Evolutionary conservation across 257 asterid species (phyloP), one percentile per base, ranked within the genome.

Genomic region (Fraxinus pennsylvanica): DNA sequence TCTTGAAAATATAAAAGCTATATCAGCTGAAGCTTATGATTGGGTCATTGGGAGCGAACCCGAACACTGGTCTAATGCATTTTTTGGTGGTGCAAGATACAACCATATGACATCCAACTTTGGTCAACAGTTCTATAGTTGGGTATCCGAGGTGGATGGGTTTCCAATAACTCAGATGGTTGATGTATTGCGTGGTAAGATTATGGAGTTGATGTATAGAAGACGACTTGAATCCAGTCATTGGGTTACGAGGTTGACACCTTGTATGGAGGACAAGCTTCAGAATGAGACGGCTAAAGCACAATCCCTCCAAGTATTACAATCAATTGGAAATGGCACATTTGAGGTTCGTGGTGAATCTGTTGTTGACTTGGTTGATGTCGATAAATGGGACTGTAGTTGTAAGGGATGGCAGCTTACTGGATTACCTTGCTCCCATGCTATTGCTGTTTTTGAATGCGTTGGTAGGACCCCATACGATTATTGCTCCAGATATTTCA

Each of bases 151-250:
- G 89, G 99, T 88, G 71, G 97, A 92, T 69, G 98, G 93, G 87
- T 78, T 93, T 84, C 99, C 99, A 77, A 93, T 95, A 81, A 95
- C 97, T 33, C 99, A 95, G 90, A 91, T 93, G 98, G 91, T 95
- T 74, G 97, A 95, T 79, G 97, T 94, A 57, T 76, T 95, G 81
- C 90, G 98, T 32, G 97, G 98, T 25, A 95, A 87, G 90, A 91
- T 95, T 80, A 95, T 95, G 99, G 98, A 95, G 80, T 75, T 91
- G 85, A 90, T 91, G 57, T 90, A 93, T 61, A 83, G 88, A 74
- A 88, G 98, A 14, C 82, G 97, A 33, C 91, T 89, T 66, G 98
- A 95, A 66, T 93, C 97, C 66, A 86, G 85, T 80, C 89, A 91
- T 76, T 96, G 98, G 99, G 82, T 83, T 22, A 89, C 94, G 10